Evolutionary conservation across 2,329 filamentous ascomycete genomes (phyloP), one percentile per base, ranked within the genome.

Genomic region (Trichoderma sp.): DNA sequence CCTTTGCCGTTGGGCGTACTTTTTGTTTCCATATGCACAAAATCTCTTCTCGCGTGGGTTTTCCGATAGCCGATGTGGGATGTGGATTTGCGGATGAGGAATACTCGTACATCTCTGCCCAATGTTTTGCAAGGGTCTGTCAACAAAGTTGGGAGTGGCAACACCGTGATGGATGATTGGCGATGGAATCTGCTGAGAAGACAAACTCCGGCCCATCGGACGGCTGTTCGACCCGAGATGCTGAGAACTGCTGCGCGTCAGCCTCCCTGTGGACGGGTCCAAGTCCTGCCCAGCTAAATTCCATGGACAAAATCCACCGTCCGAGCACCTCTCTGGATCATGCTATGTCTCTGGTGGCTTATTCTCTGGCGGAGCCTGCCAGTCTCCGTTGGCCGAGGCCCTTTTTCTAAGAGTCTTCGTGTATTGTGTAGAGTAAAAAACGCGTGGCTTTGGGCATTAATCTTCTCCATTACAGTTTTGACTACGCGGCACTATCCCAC

Each of bases 1-100:
- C 6, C 24, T 71, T 35, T 71, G 38, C 35, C 53, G 11, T 71
- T 63, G 45, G 45, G 9, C 29, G 14, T 38, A 16, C 16, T 38
- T 18, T n/a, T 3, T 12, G 24, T 24, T 59, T 59, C 53, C 21
- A 29, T 69, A 71, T 71, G 67, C 67, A 60, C 21, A 27, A 41
- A 21, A 45, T 16, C 38, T 18, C 29, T 63, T 53, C 45, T 53
- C 41, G 31, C 65, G 53, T 50, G 45, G 50, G 65, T 41, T 33
- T 41, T 29, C 67, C 53, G 67, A 71, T 71, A 63, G 59, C 68
- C 68, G 56, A 71, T 63, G 59, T 67, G 53, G 50, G 59, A 62
- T 62, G 59, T 41, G 38, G 67, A 41, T 41, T 41, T 41, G 38
- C 38, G 38, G 38, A 71, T 59, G 62, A 45, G 63, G 35, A 29